Evolutionary conservation across 1,139 yeast species (phyloP).

Genomic region (Diutina ranongensis): DNA sequence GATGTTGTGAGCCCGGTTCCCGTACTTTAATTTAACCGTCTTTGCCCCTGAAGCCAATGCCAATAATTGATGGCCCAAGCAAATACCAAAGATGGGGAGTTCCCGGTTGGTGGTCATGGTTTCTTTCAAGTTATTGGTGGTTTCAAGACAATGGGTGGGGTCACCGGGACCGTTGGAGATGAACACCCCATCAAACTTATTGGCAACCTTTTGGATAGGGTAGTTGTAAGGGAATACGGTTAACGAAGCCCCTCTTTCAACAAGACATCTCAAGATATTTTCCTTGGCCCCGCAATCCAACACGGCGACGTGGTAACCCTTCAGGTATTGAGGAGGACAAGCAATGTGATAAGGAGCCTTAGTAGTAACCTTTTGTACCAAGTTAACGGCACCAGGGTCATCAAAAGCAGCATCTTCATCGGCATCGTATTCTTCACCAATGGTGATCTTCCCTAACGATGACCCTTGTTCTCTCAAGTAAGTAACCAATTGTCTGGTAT

Average conservation of each 20-base stretch:
- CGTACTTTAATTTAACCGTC: slow-evolving; percentile 87
- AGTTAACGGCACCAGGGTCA: slow-evolving; percentile 84
- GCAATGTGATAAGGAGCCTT: slow-evolving; percentile 87
- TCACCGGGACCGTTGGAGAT: slow-evolving; percentile 98
- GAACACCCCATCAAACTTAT: slow-evolving; percentile 88
- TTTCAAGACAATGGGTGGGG: slow-evolving; percentile 83
- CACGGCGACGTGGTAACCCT: slow-evolving; percentile 72
- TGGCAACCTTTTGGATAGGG: slow-evolving; percentile 84
- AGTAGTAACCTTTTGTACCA: slow-evolving; percentile 90
- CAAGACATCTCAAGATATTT: slow-evolving; percentile 86
- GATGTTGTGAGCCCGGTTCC: slow-evolving; percentile 97
- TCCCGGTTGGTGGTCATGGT: slow-evolving; percentile 53
- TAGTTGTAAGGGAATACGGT: slow-evolving; percentile 95
- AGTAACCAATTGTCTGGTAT: slow-evolving; percentile 87
- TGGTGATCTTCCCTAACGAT: slow-evolving; percentile 76
- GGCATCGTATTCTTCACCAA: slow-evolving; percentile 86
- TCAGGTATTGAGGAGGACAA: slow-evolving; percentile 47
- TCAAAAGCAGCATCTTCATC: slow-evolving; percentile 86
- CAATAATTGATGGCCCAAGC: slow-evolving; percentile 91
- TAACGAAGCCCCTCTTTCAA: slow-evolving; percentile 87
- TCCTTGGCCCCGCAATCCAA: slow-evolving; percentile 98
- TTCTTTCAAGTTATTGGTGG: slow-evolving; percentile 63
- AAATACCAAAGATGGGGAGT: slow-evolving; percentile 92
- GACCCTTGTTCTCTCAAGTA: slow-evolving; percentile 94
- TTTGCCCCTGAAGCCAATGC: slow-evolving; percentile 93